A percentile compares a stretch with the other conserved stretches of the same genome.
Evolutionary conservation across 805 yeast genomes (phyloP).

Genomic region (Yarrowia keelungensis): DNA sequence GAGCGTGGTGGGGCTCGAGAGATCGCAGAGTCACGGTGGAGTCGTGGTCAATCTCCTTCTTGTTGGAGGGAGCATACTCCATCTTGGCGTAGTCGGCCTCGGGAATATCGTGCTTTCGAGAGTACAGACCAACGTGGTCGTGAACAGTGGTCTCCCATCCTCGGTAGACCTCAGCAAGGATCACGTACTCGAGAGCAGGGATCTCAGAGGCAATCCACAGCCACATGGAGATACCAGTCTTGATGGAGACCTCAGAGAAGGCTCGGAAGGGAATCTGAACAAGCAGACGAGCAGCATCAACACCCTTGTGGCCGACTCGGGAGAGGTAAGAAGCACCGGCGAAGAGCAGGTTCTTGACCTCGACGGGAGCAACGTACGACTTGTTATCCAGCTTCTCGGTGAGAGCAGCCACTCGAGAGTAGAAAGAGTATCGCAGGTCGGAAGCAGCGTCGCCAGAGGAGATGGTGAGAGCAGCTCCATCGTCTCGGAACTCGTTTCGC

Average conservation of each 20-base stretch:
- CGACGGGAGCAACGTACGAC: constrained; percentile 44
- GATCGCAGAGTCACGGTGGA: constrained; percentile 58
- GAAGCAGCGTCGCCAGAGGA: constrained; percentile 11
- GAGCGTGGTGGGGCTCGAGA: constrained; percentile 70
- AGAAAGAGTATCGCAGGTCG: constrained; percentile 41
- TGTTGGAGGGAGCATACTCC: constrained; percentile 90
- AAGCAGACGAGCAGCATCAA: constrained; percentile 44
- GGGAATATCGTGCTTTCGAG: constrained; percentile 59
- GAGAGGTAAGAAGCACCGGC: constrained; percentile 54
- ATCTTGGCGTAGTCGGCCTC: constrained; percentile 71
- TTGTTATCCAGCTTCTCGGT: constrained; percentile 42
- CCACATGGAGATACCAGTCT: constrained; percentile 80
- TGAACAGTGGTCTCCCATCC: constrained; percentile 74
- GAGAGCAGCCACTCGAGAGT: constrained; percentile 44
- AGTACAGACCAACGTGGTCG: constrained; percentile 67
- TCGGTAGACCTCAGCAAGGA: constrained; percentile 71
- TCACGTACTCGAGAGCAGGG: constrained; percentile 61
- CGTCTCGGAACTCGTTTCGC: constrained; percentile 57
- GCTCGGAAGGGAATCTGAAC: constrained; percentile 68
- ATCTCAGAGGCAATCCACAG: constrained; percentile 73
- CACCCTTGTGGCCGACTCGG: constrained; percentile 43
- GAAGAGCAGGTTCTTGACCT: constrained; percentile 46
- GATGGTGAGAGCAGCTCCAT: constrained; percentile 13
- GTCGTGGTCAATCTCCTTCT: constrained; percentile 59
- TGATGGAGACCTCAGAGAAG: constrained; percentile 66